Conservation (phyloP, 306 rosid species). For the Fragaria iinumae region DNA sequence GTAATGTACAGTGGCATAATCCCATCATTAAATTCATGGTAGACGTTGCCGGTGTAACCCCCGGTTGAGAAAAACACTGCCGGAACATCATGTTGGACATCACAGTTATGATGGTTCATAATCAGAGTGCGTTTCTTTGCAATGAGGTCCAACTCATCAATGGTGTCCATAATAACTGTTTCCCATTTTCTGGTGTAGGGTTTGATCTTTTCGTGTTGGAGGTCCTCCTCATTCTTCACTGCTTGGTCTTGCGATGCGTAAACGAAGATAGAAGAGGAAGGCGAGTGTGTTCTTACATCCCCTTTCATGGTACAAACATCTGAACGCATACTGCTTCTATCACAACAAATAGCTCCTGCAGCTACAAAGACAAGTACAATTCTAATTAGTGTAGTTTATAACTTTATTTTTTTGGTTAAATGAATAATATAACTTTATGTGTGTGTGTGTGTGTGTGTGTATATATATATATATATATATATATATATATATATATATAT, state of each 20-base stretch:
- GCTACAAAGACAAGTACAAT: not conserved
- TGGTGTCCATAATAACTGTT: constrained; percentile 59
- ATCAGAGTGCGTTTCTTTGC: constrained; percentile 37
- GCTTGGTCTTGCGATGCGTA: constrained; percentile 37
- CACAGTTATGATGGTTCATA: constrained; percentile 37
- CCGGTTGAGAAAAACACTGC: constrained; percentile 90
- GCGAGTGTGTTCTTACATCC: constrained; percentile 63
- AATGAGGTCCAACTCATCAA: constrained; percentile 59
- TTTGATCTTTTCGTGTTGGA: constrained; percentile 62
- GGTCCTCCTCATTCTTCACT: constrained; percentile 16
- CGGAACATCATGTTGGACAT: constrained; percentile 73
- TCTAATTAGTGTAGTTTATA: not conserved
- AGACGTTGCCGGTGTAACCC: constrained; percentile 89
- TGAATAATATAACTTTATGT: too few species aligned
- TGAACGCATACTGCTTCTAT: constrained; percentile 73
- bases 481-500: too few species aligned
- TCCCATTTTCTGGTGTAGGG: constrained; percentile 97
- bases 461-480: too few species aligned
- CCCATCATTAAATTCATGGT: constrained; percentile 95
- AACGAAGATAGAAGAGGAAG: constrained; percentile 63
- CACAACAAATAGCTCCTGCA: constrained; percentile 74
- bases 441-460: too few species aligned
- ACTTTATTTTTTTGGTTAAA: too few species aligned
- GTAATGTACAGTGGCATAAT: constrained; percentile 75
- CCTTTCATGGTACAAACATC: constrained; percentile 88